Conservation (phyloP, 495 filamentous ascomycete genomes). For the Saxophila tyrrhenica region DNA sequence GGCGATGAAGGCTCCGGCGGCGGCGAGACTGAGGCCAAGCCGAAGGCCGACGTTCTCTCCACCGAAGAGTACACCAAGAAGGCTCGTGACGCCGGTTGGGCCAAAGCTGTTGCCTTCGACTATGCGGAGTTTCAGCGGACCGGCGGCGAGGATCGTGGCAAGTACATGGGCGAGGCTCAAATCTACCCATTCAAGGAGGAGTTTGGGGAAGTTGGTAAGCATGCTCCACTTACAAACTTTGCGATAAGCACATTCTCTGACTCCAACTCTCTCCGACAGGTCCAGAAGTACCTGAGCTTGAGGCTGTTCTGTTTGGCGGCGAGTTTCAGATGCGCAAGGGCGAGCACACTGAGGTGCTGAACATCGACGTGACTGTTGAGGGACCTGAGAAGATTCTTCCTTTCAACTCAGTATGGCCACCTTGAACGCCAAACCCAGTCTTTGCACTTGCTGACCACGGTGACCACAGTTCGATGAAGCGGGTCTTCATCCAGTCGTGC, state of each 20-base stretch:
- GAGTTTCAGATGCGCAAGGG: constrained; percentile 37
- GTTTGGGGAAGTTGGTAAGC: constrained; percentile 58
- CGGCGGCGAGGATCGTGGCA: constrained; percentile 7
- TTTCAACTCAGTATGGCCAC: constrained; percentile 36
- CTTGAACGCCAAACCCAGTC: too few species aligned
- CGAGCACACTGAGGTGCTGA: constrained; percentile 32
- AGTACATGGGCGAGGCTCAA: constrained; percentile 27
- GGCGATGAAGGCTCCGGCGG: not conserved
- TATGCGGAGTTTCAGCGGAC: constrained; percentile 9
- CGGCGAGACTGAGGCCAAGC: not conserved
- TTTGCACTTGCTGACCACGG: too few species aligned
- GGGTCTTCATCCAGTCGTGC: constrained; percentile 74
- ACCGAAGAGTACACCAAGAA: constrained; percentile 3
- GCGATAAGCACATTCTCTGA: too few species aligned
- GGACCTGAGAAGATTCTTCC: constrained; percentile 42
- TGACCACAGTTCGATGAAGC: constrained; percentile 52
- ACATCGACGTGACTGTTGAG: constrained; percentile 50
- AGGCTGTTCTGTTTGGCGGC: constrained; percentile 58
- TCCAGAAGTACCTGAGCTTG: constrained; percentile 54
- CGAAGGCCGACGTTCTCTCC: not conserved
- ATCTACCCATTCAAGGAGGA: constrained; percentile 82
- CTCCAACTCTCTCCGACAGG: too few species aligned
- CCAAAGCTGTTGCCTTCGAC: constrained; percentile 8
- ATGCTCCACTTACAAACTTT: too few species aligned
- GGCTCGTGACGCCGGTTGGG: constrained; percentile 14